Evolutionary conservation across 176 grass and related monocot species (phyloP), one percentile per base, ranked within the genome.

Genomic region (Carex pumila): DNA sequence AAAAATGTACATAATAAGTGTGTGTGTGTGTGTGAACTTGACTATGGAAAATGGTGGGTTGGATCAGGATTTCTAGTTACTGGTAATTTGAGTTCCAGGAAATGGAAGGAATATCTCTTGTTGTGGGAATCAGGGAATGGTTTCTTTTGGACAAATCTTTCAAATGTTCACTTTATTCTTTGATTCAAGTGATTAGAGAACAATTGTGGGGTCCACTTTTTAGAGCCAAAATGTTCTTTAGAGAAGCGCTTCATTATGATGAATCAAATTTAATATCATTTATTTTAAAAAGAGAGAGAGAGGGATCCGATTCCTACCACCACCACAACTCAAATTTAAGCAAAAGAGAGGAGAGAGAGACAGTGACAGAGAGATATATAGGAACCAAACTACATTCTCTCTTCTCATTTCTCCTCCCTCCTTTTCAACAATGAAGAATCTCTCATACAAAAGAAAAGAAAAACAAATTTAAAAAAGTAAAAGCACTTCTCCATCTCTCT

Each of bases 281-380:
- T 19, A 71, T 6, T 34, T 21, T 34, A 66, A 82, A 47, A 39
- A 39, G 37, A 39, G 37, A 83, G 21, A 68, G 56, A 80, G 79
- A 82, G 61, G 64, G 62, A 83, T 85, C 80, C 7, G 80, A 66
- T 83, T 66, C 85, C 88, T 70, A 82, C 91, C 65, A 86, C 81
- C 50, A 8, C 50, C 57, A 66, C 80, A 83, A 67, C 60, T 83
- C 67, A 71, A 71, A 71, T 45, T 41, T 41, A 45, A 39, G 37
- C 37, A 39, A 81, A 22, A 82, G 5, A 82, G 76, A 79, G n/a
- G 53, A 79, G 22, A 82, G 14, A 54, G 59, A 83, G 80, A 83
- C 61, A 83, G 37, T 39, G 37, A 39, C 37, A 39, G 37, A 5
- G 37, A 39, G 11, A 59, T 21, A 80, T n/a, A 50, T 9, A 17